Base-by-base conservation (phyloP, 1,284 basidiomycete genomes). In the Ganoderma meredithae region DNA sequence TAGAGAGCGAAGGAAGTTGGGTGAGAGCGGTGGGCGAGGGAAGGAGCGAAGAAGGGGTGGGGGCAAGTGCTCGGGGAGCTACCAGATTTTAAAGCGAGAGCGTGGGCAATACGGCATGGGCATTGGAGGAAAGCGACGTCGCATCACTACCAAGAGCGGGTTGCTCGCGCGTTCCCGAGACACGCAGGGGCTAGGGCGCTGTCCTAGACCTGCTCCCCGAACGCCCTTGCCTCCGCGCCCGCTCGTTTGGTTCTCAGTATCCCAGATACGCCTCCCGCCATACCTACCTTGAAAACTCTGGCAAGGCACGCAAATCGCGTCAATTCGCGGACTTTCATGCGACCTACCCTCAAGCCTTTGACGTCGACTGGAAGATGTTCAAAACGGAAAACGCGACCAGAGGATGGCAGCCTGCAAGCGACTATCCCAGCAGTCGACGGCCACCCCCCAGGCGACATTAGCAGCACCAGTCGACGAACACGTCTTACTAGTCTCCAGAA, bases 121-220 rank as follows among this genome's bases (percentile, higher is more conserved):
- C 69, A 66, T 69, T 65, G 67, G 52, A 62, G 65, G 59, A 53
- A 67, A 65, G 43, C 58, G 63, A 40, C 65, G 47, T 49, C 47
- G 65, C 70, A 68, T 69, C 70, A 65, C 55, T 44, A 53, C 53
- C 44, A 59, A 39, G 47, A 65, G 62, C 62, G 27, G 43, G 59
- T 49, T 41, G 65, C 60, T 65, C 62, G 64, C 65, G 41, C 60
- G 53, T 60, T 62, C n/a, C 70, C 62, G 67, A 59, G 22, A 44
- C 61, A 61, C 58, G 55, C 36, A 53, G 27, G 33, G 19, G n/a
- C 33, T 41, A 60, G 22, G 62, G 62, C 62, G 62, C 62, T 56
- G 62, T 62, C 69, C 56, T 61, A 52, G 69, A 52, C 60, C 22
- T 39, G 55, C 39, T 60, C 56, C 64, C 44, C 63, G 55, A 62